Percentiles rank a stretch among this genome's conserved stretches.
These are phyloP conservation scores for Cylindrotheca fusiformis DNA, from an alignment of 108 stramenopile species.

Conservation along the genomic window DNA sequence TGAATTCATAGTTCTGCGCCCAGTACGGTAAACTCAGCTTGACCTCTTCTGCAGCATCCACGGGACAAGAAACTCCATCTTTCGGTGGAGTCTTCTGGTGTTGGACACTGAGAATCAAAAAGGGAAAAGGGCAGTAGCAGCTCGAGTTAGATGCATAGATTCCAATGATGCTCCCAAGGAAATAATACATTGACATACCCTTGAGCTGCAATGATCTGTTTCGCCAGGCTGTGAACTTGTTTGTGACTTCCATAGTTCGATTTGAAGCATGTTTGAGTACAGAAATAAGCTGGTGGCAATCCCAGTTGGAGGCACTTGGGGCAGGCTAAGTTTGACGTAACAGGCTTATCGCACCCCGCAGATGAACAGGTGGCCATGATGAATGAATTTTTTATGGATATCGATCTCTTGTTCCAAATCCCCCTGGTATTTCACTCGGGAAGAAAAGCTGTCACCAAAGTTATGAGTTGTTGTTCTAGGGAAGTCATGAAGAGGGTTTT, in stretches of 20 bases:
- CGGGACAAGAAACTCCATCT: conserved; percentile 59
- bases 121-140: not conserved
- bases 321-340: conserved; percentile 74
- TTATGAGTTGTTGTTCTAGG: no score
- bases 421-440: no score
- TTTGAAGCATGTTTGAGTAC: conserved; percentile 86
- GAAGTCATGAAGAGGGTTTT: no score
- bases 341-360: conserved; percentile 61
- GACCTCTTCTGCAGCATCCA: conserved; percentile 42
- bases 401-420: no score
- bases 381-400: no score
- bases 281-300: conserved; percentile 75
- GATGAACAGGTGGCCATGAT: conserved; percentile 52
- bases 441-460: no score
- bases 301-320: conserved; percentile 88
- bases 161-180: not conserved
- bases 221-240: conserved; percentile 63
- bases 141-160: not conserved
- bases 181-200: conserved; percentile 5
- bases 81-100: conserved; percentile 57
- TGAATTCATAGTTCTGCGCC: conserved; percentile 64
- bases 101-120: conserved; percentile 4
- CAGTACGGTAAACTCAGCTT: conserved; percentile 66
- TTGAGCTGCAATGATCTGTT: conserved; percentile 61
- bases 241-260: conserved; percentile 80